Base-by-base conservation (phyloP, 2,329 filamentous ascomycete genomes). In the Aspergillus viridinutans region DNA sequence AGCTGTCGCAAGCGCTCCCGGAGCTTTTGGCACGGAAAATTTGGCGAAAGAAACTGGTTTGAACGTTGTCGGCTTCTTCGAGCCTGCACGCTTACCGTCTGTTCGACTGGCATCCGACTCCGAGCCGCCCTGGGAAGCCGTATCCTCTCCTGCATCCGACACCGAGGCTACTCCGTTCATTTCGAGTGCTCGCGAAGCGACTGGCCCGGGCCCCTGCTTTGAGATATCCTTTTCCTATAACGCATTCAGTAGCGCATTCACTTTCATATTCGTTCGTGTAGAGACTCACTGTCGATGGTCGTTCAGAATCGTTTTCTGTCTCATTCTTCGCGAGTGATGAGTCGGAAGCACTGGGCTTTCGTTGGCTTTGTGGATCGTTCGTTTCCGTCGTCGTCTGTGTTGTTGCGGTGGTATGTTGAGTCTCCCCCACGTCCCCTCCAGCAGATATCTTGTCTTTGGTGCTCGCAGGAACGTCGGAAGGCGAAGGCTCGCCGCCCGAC, bases 41-140 rank as follows among this genome's bases (percentile, higher is more conserved):
- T 87, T 88, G 40, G 85, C 85, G 56, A 87, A 85, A 14, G 84
- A 86, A 38, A 88, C 83, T 28, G 85, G 84, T 70, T 86, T 87
- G 74, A 87, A 87, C 3, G 81, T 78, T 5, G 81, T 72, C 28
- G 84, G 82, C 68, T 86, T 85, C 76, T 87, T 87, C 47, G 84
- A 77, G 48, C 73, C 71, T 23, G 80, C 79, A 47, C 83, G 73
- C 50, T 70, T 80, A 68, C 66, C 76, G 67, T 75, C 82, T 53
- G 80, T 79, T 60, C 80, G 79, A 70, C 83, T 86, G 56, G 81
- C 84, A 66, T 87, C 85, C 35, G 84, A 85, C 68, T 87, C 85
- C 52, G 85, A 87, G 54, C 82, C 81, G 57, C 80, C 82, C 53
- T 71, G 67, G 51, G 74, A 74, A 43, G 69, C 68, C 55, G 72